A percentile compares a stretch with the other conserved stretches of the same genome.
Conservation (phyloP, 805 yeast species). For the Phaffomyces thermotolerans region DNA sequence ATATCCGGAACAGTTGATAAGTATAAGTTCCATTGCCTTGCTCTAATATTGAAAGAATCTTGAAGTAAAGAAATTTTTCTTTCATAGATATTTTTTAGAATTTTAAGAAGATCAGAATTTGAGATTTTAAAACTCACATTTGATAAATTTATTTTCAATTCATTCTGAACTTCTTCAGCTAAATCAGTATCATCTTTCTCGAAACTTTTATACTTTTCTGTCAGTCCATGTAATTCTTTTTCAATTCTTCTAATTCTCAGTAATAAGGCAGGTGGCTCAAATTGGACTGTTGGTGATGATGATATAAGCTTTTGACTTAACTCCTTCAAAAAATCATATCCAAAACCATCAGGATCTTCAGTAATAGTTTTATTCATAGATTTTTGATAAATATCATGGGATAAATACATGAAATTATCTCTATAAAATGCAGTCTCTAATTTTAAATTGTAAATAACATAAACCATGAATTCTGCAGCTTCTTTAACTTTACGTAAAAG, state of each 20-base stretch:
- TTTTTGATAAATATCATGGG: slow-evolving; percentile 30
- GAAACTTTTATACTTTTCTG: slow-evolving; percentile 19
- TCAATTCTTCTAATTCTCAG: slow-evolving; percentile 49
- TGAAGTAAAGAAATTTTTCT: slow-evolving; percentile 26
- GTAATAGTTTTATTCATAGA: slow-evolving; percentile 10
- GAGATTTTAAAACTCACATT: slow-evolving; percentile 3
- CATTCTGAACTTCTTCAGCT: slow-evolving; percentile 14
- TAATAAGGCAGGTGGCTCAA: slow-evolving; percentile 61
- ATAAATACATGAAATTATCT: slow-evolving; percentile 55
- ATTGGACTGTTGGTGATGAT: slow-evolving; percentile 77
- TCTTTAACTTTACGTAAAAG: slow-evolving; percentile 61
- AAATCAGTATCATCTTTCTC: slow-evolving; percentile 9
- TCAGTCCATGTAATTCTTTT: slow-evolving; percentile 22
- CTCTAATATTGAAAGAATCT: slow-evolving; percentile 25
- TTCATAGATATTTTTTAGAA: slow-evolving; percentile 26
- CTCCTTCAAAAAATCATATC: slow-evolving; percentile 30
- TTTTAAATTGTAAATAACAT: slow-evolving; percentile 68
- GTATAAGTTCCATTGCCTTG: slow-evolving; percentile 64
- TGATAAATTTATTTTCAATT: slow-evolving; percentile 20
- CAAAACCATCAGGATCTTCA: slow-evolving; percentile 24
- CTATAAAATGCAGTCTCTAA: slow-evolving; percentile 71
- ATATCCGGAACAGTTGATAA: slow-evolving; percentile 45
- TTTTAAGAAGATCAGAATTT: slow-evolving; percentile 25
- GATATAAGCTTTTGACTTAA: slow-evolving; percentile 55
- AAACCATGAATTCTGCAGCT: slow-evolving; percentile 72